Base-by-base conservation (phyloP, 208 protist species). In the Leptomonas pyrrhocoris region DNA sequence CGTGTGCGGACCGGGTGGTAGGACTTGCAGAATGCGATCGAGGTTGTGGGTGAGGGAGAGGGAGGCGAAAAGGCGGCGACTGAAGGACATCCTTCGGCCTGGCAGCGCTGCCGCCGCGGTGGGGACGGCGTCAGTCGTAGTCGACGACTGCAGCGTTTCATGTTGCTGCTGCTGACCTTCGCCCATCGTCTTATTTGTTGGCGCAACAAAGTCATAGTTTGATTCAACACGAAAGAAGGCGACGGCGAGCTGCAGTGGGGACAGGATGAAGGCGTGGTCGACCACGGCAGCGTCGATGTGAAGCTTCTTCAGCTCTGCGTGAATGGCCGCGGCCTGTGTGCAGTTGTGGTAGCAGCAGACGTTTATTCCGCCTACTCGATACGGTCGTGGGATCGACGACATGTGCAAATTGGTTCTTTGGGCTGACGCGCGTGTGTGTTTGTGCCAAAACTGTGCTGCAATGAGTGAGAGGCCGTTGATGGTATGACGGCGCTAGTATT, bases 21-120 rank as follows among this genome's bases (percentile, higher is more conserved):
- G 73, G 36, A 75, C 61, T 46, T 80, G 73, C 40, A 90, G 50
- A 30, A 90, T 81, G 18, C 81, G 79, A 51, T 93, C 71, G 18
- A 92, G 67, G 58, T 93, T 85, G 58, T 85, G 83, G 7, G 85
- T 79, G 49, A 82, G 74, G 23, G 90, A 88, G 21, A 93, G 79
- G 9, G 77, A 74, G 11, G 81, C 55, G 51, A 90, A 95, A 16
- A 93, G 64, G n/a, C 77, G 73, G 12, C 80, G 82, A 11, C 76
- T 75, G 38, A 28, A 53, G 23, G 72, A 66, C 15, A 61, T 12
- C 18, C 30, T 51, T 13, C 54, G 61, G 4, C 43, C 8, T 16
- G 46, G 36, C n/a, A 63, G 54, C 21, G 53, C 30, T 19, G 25
- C 21, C 42, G 57, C 23, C 9, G 38, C 15, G 38, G 21, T 16